Evolutionary conservation across 495 filamentous ascomycete species (phyloP).

Genomic region (Schizothecium vesticola): DNA sequence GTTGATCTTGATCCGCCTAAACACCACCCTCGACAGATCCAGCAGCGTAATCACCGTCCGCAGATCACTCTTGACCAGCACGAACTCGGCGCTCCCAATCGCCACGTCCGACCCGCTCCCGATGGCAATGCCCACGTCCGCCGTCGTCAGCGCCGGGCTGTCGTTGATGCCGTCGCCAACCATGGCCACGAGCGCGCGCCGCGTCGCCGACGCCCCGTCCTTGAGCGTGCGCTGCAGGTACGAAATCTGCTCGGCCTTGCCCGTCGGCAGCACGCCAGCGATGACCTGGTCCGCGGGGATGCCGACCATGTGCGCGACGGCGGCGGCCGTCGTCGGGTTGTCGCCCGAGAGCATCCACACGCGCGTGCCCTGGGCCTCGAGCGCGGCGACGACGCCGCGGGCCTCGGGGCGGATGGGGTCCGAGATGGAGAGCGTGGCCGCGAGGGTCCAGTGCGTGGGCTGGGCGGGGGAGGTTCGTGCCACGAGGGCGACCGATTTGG

Average conservation of each 20-base stretch:
- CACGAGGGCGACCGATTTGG: constrained; percentile 68
- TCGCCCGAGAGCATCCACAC: constrained; percentile 96
- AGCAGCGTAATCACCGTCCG: constrained; percentile 65
- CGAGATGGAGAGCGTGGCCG: constrained; percentile 51
- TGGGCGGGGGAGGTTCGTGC: constrained; percentile 37
- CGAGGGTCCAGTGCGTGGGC: constrained; percentile 32
- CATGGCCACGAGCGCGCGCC: constrained; percentile 44
- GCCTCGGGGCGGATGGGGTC: constrained; percentile 82
- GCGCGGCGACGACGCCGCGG: constrained; percentile 55
- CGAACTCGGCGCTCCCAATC: constrained; percentile 74
- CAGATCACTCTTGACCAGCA: constrained; percentile 73
- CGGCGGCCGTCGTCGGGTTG: constrained; percentile 64
- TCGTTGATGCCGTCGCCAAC: constrained; percentile 90
- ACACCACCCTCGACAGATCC: constrained; percentile 64
- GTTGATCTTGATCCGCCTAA: constrained; percentile 76
- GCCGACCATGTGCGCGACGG: constrained; percentile 69
- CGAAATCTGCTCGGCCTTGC: constrained; percentile 81
- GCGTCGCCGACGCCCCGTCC: constrained; percentile 20
- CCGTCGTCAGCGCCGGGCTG: constrained; percentile 70
- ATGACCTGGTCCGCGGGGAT: constrained; percentile 73
- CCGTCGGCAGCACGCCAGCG: constrained; percentile 77
- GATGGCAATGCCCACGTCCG: constrained; percentile 81
- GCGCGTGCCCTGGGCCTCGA: constrained; percentile 58
- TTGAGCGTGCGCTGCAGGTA: constrained; percentile 63
- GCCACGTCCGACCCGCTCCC: constrained; percentile 82